phyloP scores from a whole-genome alignment of 2,329 filamentous ascomycete species.

The Cercospora sp. region DNA sequence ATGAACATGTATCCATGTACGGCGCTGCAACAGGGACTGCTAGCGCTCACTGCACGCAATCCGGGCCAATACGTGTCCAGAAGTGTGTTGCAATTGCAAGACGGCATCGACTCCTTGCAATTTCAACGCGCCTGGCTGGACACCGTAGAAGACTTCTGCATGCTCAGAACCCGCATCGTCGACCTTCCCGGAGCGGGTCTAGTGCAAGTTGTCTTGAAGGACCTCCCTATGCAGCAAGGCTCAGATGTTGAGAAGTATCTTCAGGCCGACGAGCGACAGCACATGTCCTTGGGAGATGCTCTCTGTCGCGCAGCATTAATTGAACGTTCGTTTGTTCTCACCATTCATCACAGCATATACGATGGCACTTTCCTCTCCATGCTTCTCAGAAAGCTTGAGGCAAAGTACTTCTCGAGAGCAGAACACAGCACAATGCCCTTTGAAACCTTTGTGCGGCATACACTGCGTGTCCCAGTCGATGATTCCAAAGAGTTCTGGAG shows the following conservation, averaged over 20 bases:
- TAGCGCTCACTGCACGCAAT: constrained; percentile 55
- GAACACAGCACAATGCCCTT: not conserved
- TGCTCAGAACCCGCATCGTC: constrained; percentile 10
- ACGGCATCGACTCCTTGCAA: constrained; percentile 36
- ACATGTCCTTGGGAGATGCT: constrained; percentile 49
- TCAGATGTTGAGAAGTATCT: constrained; percentile 40
- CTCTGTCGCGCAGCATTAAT: constrained; percentile 44
- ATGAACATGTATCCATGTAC: constrained; percentile 54
- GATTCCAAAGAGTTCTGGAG: constrained; percentile 4
- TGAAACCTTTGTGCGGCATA: not conserved
- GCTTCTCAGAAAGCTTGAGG: constrained; percentile 3
- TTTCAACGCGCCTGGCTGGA: constrained; percentile 39
- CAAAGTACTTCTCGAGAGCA: not conserved
- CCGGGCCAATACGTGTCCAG: constrained; percentile 57
- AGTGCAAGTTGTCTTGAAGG: constrained; percentile 33
- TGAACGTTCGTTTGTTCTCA: constrained; percentile 24
- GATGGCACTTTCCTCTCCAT: constrained; percentile 12
- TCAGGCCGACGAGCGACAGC: constrained; percentile 36
- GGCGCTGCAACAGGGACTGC: constrained; percentile 38
- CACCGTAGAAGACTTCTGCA: not conserved
- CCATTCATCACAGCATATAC: constrained; percentile 24
- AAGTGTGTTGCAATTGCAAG: constrained; percentile 11
- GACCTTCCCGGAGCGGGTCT: constrained; percentile 16
- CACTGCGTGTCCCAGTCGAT: not conserved
- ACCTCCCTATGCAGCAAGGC: constrained; percentile 36